Base-by-base conservation (phyloP, 768 basidiomycete species). In the Porphyrellus cyaneotinctus region DNA sequence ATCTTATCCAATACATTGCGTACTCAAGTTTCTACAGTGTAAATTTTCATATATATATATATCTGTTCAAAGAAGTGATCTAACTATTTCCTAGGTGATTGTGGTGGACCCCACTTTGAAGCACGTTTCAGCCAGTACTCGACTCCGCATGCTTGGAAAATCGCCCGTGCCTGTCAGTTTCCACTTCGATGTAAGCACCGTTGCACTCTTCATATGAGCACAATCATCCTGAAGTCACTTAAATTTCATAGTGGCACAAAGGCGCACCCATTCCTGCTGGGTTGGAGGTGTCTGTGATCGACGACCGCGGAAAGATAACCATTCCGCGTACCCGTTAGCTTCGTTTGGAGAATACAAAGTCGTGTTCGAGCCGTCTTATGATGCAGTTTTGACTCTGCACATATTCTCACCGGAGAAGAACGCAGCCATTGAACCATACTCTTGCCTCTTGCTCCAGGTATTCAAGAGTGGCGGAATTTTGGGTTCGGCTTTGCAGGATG, bases 81-180 rank as follows among this genome's bases (percentile, higher is more conserved):
- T 22, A 8, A 39, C 26, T 13, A 4, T 36, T 10, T 12, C 10
- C 0, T 14, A 56, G 55, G 55, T 56, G 20, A 15, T 53, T 23
- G 55, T 53, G 15, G 55, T 47, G 13, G 55, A 56, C 24, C 55
- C 55, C 4, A 53, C 55, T 22, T 18, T 43, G 32, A 49, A 45
- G 14, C 47, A 56, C n/a, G 18, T 53, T 35, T 35, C 55, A 2
- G 35, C 20, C 18, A 52, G 3, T 26, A 56, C 51, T 49, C 51
- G 55, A 39, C 55, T 56, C 26, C 55, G 55, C 11, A 49, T 49
- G 42, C 17, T 39, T n/a, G 12, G 45, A 30, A 20, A 28, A 26
- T 45, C 1, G 0, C 31, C 35, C 6, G 28, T 53, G 11, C 6
- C 17, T 10, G 28, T 53, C 22, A 23, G 6, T 17, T 56, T 56